Percentiles rank a stretch among this genome's conserved stretches.
Evolutionary conservation across 2,329 filamentous ascomycete genomes (phyloP).

Genomic region (Lecanicillium sp.): DNA sequence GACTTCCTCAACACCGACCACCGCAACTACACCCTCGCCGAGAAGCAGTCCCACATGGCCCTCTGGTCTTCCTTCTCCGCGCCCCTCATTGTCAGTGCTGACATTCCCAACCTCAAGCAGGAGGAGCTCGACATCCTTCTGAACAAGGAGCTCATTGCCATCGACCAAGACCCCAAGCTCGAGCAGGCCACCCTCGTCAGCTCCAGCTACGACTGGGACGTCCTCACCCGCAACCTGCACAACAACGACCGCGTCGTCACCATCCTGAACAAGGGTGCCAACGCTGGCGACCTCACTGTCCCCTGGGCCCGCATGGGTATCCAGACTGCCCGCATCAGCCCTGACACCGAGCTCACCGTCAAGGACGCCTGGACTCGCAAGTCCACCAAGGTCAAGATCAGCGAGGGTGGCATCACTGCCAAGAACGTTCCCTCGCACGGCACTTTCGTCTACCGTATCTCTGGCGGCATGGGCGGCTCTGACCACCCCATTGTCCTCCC

Average conservation of each 20-base stretch:
- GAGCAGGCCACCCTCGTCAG: constrained; percentile 42
- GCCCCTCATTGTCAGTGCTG: constrained; percentile 32
- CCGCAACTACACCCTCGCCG: constrained; percentile 26
- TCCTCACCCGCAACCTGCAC: constrained; percentile 39
- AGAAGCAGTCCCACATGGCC: constrained; percentile 31
- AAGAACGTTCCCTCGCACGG: constrained; percentile 31
- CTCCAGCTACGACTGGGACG: constrained; percentile 36
- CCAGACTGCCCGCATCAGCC: constrained; percentile 21
- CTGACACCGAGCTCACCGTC: constrained; percentile 23
- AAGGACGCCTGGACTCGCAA: constrained; percentile 40
- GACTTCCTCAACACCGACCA: constrained; percentile 33
- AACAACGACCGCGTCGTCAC: constrained; percentile 43
- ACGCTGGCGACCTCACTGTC: constrained; percentile 24
- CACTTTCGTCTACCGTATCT: constrained; percentile 37
- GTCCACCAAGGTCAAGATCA: constrained; percentile 18
- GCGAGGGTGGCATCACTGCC: constrained; percentile 20
- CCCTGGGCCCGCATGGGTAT: constrained; percentile 32
- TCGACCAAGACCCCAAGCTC: constrained; percentile 37
- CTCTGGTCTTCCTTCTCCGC: constrained; percentile 31
- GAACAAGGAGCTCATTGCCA: constrained; percentile 35
- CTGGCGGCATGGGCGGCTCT: constrained; percentile 21
- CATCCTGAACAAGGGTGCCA: constrained; percentile 37
- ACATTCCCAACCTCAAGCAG: constrained; percentile 30
- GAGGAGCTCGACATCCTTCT: constrained; percentile 31
- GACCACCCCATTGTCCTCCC: constrained; percentile 26